Percentiles rank a stretch among this genome's conserved stretches.
These are phyloP conservation scores for Fraxinus baroniana DNA, from an alignment of 305 asterid genomes.

Conservation along the genomic window DNA sequence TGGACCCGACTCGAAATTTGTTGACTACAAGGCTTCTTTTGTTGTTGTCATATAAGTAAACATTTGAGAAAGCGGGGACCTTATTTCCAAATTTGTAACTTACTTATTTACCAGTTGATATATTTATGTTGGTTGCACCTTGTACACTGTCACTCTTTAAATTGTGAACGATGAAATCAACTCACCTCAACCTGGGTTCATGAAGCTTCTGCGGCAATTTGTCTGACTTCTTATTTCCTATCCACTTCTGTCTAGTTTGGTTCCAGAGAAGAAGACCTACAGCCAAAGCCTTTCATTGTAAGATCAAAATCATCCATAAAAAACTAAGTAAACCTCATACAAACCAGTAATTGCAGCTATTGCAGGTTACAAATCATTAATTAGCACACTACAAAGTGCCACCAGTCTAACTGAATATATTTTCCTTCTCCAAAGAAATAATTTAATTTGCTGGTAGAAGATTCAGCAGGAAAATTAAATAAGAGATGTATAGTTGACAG, in stretches of 20 bases:
- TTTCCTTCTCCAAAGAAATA: background rate
- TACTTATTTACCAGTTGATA: background rate
- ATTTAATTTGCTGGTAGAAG: background rate
- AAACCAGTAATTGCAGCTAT: background rate
- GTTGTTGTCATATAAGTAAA: background rate
- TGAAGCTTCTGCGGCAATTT: slow-evolving; percentile 34
- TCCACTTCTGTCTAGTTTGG: slow-evolving; percentile 71
- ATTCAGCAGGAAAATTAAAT: background rate
- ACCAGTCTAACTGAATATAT: background rate
- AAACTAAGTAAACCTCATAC: background rate
- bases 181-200: slow-evolving; percentile 69
- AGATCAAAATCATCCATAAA: background rate
- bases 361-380: background rate
- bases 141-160: background rate
- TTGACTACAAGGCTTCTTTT: background rate
- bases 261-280: slow-evolving; percentile 76
- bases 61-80: background rate
- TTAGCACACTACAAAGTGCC: background rate
- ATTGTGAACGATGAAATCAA: slow-evolving; percentile 9
- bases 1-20: background rate
- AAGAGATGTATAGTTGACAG: background rate
- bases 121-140: background rate
- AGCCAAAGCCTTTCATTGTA: background rate
- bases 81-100: too few relatives aligned
- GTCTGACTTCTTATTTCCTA: slow-evolving; percentile 43